Evolutionary conservation across 192 early-diverging fungal species (phyloP).

Genomic region (Backusella circina): DNA sequence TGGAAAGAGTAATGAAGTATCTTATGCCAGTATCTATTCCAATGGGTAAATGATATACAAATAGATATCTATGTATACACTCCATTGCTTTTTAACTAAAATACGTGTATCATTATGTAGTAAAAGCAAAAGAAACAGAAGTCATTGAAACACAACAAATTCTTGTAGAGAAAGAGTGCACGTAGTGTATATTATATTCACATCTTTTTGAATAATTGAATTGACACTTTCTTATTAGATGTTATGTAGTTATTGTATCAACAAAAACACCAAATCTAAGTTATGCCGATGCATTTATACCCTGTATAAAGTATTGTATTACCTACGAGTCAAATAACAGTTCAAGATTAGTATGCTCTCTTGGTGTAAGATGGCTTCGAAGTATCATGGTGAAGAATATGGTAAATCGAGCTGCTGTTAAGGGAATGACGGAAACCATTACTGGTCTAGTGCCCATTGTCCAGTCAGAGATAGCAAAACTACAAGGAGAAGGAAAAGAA

Average conservation of each 20-base stretch:
- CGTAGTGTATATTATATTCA: constrained; percentile 25
- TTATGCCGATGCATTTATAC: constrained; percentile 67
- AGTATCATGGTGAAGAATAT: constrained; percentile 68
- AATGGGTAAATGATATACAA: constrained; percentile 27
- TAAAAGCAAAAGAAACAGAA: constrained; percentile 68
- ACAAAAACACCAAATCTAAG: constrained; percentile 58
- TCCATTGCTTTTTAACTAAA: not conserved
- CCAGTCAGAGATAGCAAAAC: constrained; percentile 35
- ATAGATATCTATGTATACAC: not conserved
- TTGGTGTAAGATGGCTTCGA: constrained; percentile 66
- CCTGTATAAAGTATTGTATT: constrained; percentile 63
- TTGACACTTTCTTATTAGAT: not conserved
- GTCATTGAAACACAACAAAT: constrained; percentile 55
- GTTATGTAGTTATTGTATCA: constrained; percentile 43
- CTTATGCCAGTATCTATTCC: constrained; percentile 71
- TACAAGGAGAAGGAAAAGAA: not conserved
- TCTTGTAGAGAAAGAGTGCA: constrained; percentile 50
- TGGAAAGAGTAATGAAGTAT: constrained; percentile 49
- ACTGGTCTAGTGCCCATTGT: constrained; percentile 39
- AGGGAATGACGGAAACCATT: constrained; percentile 54
- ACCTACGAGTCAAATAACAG: constrained; percentile 48
- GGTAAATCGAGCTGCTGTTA: constrained; percentile 54
- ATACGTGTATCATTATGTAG: not conserved
- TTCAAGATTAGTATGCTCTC: constrained; percentile 53
- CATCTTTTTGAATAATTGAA: not conserved